A percentile compares a stretch with the other conserved stretches of the same genome.
These are phyloP conservation scores for Mycena olivaceomarginata DNA, from an alignment of 768 basidiomycete genomes.

Conservation along the genomic window DNA sequence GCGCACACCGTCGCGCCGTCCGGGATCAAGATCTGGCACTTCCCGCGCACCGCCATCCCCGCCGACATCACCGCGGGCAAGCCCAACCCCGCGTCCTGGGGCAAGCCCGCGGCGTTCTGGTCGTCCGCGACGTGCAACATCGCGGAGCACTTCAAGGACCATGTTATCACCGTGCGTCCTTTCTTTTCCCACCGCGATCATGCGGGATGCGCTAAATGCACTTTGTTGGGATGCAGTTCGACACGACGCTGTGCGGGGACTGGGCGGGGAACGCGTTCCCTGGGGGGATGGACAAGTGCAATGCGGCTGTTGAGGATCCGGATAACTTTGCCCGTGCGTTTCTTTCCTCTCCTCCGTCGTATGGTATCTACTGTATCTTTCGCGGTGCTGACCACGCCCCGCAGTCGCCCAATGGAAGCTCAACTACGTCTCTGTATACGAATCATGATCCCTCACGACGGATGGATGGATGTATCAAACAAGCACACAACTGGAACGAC, in stretches of 20 bases:
- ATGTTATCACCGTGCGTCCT: constrained; percentile 60
- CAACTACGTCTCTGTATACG: constrained; percentile 74
- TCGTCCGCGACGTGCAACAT: constrained; percentile 70
- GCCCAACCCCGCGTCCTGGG: constrained; percentile 72
- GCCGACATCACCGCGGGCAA: constrained; percentile 65
- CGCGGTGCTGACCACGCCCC: constrained; percentile 49
- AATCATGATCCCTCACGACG: constrained; percentile 13
- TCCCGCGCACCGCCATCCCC: constrained; percentile 71
- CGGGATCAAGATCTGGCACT: constrained; percentile 76
- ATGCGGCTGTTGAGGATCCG: constrained; percentile 70
- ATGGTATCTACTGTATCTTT: not conserved
- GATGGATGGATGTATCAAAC: constrained; percentile 4
- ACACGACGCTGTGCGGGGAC: constrained; percentile 27
- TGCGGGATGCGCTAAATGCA: too few species aligned
- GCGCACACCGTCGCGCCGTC: constrained; percentile 72
- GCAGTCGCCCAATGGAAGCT: constrained; percentile 75
- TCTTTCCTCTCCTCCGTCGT: constrained; percentile 7
- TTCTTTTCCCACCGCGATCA: not conserved
- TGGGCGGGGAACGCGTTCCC: constrained; percentile 58
- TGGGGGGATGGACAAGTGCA: constrained; percentile 69
- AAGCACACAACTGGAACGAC: constrained; percentile 41
- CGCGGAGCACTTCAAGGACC: constrained; percentile 69
- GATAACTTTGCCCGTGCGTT: constrained; percentile 68
- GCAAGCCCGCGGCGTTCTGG: constrained; percentile 71
- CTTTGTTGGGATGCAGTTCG: not conserved